Percentiles rank a stretch among this genome's conserved stretches.
These are phyloP conservation scores for Biscutella laevigata DNA, from an alignment of 441 rosid genomes.

Conservation along the genomic window DNA sequence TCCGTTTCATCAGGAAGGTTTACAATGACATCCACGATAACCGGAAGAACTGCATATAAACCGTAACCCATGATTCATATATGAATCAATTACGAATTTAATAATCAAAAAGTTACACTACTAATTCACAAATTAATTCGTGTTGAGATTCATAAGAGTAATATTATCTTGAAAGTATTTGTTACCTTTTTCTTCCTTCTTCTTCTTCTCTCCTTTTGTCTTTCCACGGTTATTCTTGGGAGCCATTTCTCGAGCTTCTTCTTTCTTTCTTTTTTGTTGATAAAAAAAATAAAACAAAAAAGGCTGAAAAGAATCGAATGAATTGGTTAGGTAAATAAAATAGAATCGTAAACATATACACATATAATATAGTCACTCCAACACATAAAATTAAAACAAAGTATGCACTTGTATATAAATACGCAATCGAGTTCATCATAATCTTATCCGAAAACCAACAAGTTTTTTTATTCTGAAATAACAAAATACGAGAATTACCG, in stretches of 20 bases:
- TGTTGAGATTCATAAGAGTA: neutral
- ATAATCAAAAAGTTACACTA: neutral
- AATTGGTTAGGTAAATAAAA: neutral
- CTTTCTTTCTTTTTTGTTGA: constrained; percentile 1
- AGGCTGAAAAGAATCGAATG: neutral
- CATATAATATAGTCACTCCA: neutral
- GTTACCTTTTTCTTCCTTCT: constrained; percentile 86
- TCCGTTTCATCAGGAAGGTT: constrained; percentile 77
- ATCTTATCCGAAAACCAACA: constrained; percentile 12
- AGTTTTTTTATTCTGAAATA: neutral
- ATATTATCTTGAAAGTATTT: neutral
- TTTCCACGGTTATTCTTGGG: constrained; percentile 88
- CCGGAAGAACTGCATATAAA: constrained; percentile 68
- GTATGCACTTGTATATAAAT: too few species aligned
- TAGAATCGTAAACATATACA: constrained; percentile 1
- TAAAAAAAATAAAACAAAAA: constrained; percentile 1
- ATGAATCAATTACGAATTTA: neutral
- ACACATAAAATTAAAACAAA: neutral
- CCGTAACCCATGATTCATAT: constrained; percentile 3
- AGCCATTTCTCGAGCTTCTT: constrained; percentile 48
- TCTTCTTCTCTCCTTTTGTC: constrained; percentile 89
- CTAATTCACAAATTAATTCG: neutral
- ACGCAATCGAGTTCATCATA: neutral
- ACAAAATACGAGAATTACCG: constrained; percentile 13
- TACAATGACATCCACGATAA: constrained; percentile 68